These are phyloP conservation scores for Epichloe hybrida DNA, from an alignment of 2,329 filamentous ascomycete species.

Conservation along the genomic window DNA sequence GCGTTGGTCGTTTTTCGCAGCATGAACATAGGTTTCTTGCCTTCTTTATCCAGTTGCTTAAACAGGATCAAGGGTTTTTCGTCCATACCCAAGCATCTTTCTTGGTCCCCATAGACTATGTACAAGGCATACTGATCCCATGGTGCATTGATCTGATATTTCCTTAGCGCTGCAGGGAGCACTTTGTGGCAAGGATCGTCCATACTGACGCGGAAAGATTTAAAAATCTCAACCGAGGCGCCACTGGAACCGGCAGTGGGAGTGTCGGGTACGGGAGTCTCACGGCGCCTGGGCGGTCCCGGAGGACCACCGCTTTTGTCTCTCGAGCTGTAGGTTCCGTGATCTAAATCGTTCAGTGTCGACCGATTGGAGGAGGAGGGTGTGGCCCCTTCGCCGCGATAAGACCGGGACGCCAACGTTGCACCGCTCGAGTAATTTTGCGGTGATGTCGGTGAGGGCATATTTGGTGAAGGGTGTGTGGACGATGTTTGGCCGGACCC, in stretches of 20 bases:
- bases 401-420: constrained; percentile 48
- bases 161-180: constrained; percentile 84
- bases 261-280: constrained; percentile 49
- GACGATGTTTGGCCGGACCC: constrained; percentile 43
- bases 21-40: constrained; percentile 99
- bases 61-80: constrained; percentile 93
- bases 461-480: constrained; percentile 49
- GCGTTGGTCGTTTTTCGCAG: constrained; percentile 54
- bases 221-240: constrained; percentile 85
- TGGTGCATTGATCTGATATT: constrained; percentile 96
- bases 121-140: constrained; percentile 97
- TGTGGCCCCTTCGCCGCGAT: constrained; percentile 42
- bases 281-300: constrained; percentile 40
- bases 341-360: constrained; percentile 40
- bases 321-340: constrained; percentile 16
- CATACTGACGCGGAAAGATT: constrained; percentile 94
- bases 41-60: constrained; percentile 93
- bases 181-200: constrained; percentile 98
- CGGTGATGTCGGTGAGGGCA: constrained; percentile 58
- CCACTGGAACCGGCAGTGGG: constrained; percentile 44
- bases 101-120: constrained; percentile 97
- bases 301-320: constrained; percentile 14
- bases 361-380: constrained; percentile 39
- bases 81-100: constrained; percentile 79
- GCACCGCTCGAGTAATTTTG: constrained; percentile 38